These are phyloP conservation scores for Apiotrichum mycotoxinovorans DNA, from an alignment of 1,284 basidiomycete genomes.

Conservation along the genomic window DNA sequence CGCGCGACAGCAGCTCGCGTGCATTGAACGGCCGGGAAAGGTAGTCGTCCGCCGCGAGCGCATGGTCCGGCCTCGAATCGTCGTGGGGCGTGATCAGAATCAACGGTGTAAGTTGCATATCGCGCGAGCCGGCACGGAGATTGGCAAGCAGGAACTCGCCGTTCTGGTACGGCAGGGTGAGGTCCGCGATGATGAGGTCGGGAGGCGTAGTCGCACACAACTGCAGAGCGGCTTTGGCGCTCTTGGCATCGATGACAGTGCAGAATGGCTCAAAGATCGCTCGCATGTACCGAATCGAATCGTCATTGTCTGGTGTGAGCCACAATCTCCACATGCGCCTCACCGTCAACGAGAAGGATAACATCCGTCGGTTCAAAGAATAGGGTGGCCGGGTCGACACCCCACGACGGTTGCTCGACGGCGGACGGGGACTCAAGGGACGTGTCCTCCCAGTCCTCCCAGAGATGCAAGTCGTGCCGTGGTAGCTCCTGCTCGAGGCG, in stretches of 20 bases:
- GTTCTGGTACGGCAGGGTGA: slow-evolving; percentile 50
- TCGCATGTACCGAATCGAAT: slow-evolving; percentile 41
- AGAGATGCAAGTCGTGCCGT: background rate
- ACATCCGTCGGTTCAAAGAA: slow-evolving; percentile 42
- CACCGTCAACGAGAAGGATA: slow-evolving; percentile 45
- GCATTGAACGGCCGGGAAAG: slow-evolving; percentile 46
- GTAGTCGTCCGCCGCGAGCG: slow-evolving; percentile 47
- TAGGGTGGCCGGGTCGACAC: slow-evolving; percentile 39
- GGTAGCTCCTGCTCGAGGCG: slow-evolving; percentile 33
- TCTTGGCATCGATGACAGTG: slow-evolving; percentile 46
- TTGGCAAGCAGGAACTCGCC: slow-evolving; percentile 35
- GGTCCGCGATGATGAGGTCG: slow-evolving; percentile 49
- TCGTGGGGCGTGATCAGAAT: slow-evolving; percentile 44
- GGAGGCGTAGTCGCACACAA: slow-evolving; percentile 28
- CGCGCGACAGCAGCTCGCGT: slow-evolving; percentile 51
- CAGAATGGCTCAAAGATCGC: slow-evolving; percentile 48
- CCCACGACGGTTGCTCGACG: slow-evolving; percentile 30
- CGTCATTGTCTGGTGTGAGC: slow-evolving; percentile 24
- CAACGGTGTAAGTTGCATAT: slow-evolving; percentile 30
- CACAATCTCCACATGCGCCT: slow-evolving; percentile 3
- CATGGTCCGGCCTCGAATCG: slow-evolving; percentile 25
- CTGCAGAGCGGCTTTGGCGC: slow-evolving; percentile 48
- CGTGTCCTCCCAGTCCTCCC: background rate
- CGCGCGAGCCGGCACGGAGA: slow-evolving; percentile 20
- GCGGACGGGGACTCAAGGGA: slow-evolving; percentile 13